Percentiles rank a stretch among this genome's conserved stretches.
Conservation (phyloP, 1,284 basidiomycete species). For the Trametes polyzona region DNA sequence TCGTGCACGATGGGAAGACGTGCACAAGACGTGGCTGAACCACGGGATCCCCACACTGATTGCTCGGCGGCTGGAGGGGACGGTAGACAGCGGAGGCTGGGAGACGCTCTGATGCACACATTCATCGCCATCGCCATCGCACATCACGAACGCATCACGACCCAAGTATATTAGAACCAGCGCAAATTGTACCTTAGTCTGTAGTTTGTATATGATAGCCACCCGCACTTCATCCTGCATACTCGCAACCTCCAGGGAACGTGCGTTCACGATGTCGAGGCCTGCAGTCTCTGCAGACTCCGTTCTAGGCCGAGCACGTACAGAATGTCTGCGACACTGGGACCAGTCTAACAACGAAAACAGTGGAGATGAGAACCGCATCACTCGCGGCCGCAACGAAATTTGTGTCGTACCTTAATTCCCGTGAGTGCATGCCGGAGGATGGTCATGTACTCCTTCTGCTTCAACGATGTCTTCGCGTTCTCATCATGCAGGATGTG, state of each 20-base stretch:
- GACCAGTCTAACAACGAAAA: conserved; percentile 44
- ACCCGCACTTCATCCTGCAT: too few relatives aligned
- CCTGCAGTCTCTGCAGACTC: conserved; percentile 36
- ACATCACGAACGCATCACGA: conserved; percentile 2
- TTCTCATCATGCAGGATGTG: conserved; percentile 51
- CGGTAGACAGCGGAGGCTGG: conserved; percentile 93
- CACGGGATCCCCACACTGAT: conserved; percentile 92
- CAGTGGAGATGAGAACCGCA: not conserved
- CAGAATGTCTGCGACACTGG: conserved; percentile 50
- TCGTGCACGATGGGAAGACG: conserved; percentile 87
- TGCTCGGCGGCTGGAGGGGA: conserved; percentile 87
- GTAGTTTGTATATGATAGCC: too few relatives aligned
- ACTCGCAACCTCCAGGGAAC: not conserved
- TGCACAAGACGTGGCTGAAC: conserved; percentile 87
- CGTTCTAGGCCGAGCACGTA: conserved; percentile 45
- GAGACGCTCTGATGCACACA: conserved; percentile 68
- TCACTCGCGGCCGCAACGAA: too few relatives aligned
- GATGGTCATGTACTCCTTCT: conserved; percentile 68
- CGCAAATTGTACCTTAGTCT: conserved; percentile 4
- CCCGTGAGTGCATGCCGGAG: conserved; percentile 81
- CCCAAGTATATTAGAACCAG: not conserved
- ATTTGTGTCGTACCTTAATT: conserved; percentile 72
- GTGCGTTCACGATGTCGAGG: not conserved
- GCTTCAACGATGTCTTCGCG: conserved; percentile 44
- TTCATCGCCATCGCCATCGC: not conserved